Conservation (phyloP, 768 basidiomycete genomes). For the Leccinum boreale region DNA sequence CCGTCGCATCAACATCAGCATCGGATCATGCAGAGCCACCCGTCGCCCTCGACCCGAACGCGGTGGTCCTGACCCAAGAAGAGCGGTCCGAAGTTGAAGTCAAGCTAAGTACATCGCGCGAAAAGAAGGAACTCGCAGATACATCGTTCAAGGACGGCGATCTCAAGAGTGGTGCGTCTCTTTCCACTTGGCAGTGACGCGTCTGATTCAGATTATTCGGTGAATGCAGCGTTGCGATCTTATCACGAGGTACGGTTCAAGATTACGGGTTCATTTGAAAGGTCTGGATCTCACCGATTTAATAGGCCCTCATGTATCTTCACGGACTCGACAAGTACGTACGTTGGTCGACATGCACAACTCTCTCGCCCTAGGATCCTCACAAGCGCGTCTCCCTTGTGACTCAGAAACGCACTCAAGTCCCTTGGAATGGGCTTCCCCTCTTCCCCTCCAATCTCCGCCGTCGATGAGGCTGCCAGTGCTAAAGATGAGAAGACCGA, state of each 20-base stretch:
- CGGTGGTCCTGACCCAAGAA: slow-evolving; percentile 13
- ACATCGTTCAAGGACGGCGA: slow-evolving; percentile 67
- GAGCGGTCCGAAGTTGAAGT: slow-evolving; percentile 32
- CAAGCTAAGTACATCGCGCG: slow-evolving; percentile 60
- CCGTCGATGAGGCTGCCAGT: slow-evolving; percentile 30
- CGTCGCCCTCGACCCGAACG: slow-evolving; percentile 20
- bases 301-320: slow-evolving; percentile 67
- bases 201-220: neutral
- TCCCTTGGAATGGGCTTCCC: slow-evolving; percentile 41
- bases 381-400: slow-evolving; percentile 1
- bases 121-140: slow-evolving; percentile 67
- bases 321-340: slow-evolving; percentile 80
- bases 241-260: slow-evolving; percentile 64
- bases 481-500: slow-evolving; percentile 59
- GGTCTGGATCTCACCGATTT: slow-evolving; percentile 3
- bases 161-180: slow-evolving; percentile 50
- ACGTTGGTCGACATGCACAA: slow-evolving; percentile 21
- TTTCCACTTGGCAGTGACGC: neutral
- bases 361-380: neutral
- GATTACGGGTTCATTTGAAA: neutral
- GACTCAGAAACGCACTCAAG: slow-evolving; percentile 50
- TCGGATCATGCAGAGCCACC: neutral
- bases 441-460: slow-evolving; percentile 6
- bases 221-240: slow-evolving; percentile 52
- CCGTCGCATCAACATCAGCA: slow-evolving; percentile 2